These are phyloP conservation scores for Lolium rigidum DNA, from an alignment of 176 grass and related monocot species.

Conservation along the genomic window DNA sequence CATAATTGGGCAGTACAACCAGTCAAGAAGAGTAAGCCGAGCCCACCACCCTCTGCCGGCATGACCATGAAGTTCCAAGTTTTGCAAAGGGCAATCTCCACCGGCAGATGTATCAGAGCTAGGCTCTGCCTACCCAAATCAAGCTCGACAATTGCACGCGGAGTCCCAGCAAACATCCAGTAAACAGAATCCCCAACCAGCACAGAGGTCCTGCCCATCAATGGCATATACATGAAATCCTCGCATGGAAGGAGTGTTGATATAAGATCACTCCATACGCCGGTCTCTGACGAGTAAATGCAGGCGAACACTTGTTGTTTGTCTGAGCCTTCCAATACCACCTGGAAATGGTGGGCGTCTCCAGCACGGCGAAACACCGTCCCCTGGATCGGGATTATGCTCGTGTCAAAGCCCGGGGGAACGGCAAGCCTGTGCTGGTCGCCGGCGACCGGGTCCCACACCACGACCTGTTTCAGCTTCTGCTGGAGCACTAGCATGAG, in stretches of 20 bases:
- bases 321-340: background rate
- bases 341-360: background rate
- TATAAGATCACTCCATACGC: background rate
- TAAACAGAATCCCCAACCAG: background rate
- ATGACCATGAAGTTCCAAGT: background rate
- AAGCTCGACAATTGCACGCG: background rate
- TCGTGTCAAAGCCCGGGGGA: background rate
- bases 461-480: background rate
- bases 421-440: background rate
- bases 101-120: background rate
- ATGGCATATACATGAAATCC: too few species aligned
- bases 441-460: background rate
- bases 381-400: background rate
- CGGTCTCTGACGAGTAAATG: background rate
- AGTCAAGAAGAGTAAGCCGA: background rate
- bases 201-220: background rate
- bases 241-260: background rate
- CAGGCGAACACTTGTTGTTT: background rate
- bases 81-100: too few species aligned
- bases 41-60: background rate
- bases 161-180: background rate
- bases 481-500: background rate
- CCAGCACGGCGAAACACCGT: background rate
- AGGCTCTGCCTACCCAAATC: background rate
- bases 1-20: background rate